Base-by-base conservation (phyloP, 306 rosid genomes). In the Leucaena leucocephala region DNA sequence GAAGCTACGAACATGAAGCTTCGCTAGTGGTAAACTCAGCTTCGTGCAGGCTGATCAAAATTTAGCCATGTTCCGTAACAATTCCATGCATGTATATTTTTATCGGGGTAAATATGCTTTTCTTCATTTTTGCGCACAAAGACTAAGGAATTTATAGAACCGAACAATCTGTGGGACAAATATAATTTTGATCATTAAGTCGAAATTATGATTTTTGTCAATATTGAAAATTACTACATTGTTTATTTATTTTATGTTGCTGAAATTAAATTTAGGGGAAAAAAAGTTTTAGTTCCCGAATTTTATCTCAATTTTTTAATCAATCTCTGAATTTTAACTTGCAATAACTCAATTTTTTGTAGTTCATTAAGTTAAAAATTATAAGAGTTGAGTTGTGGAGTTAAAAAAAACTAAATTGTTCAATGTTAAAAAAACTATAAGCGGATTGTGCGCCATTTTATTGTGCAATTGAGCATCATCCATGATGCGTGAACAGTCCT, bases 1-100 rank as follows among this genome's bases (percentile, higher is more conserved):
- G 68, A 49, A 42, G 44, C 61, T 40, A 65, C 74, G 58, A 67
- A 73, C 38, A 27, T 3, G 14, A 76, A 68, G 58, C 61, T 80
- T 58, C 68, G 78, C 78, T 15, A 15, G 71, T 36, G 4, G n/a
- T 50, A 54, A 82, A 9, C 61, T 15, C 49, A 64, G 36, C 12
- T 17, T 17, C 43, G 76, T 46, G 68, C 50, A 34, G 44, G 43
- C n/a, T n/a, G 69, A 73, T 69, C 45, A 59, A 67, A 68, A 57
- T 34, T 34, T 61, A 35, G 42, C 45, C 19, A 34, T 62, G 68
- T 4, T 62, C 68, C 43, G 3, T 21, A 34, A 0, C 46, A 43
- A 43, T 43, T 43, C 46, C 13, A 9, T 43, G 2, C 46, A 8
- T 8, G 46, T 43, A 43, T 43, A 2, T 8, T 8, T 43, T 46